These are phyloP conservation scores for Mortierella sp. DNA, from an alignment of 371 early-diverging fungal genomes.

Conservation along the genomic window DNA sequence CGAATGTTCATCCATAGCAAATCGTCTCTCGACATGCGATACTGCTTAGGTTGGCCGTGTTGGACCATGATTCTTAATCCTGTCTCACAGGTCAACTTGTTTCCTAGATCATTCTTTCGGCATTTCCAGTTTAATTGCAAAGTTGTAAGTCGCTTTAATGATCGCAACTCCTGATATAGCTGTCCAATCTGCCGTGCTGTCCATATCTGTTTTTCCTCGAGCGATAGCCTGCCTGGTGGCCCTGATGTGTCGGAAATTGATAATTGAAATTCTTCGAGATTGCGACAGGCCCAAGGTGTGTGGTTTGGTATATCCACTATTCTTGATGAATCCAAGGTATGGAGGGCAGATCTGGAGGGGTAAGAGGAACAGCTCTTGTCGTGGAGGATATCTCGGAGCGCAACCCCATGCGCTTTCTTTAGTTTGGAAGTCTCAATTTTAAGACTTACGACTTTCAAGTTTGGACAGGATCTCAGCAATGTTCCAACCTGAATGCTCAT, in stretches of 20 bases:
- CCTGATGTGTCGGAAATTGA: background rate
- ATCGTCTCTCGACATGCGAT: background rate
- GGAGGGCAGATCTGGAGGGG: background rate
- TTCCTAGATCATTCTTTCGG: background rate
- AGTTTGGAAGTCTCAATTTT: background rate
- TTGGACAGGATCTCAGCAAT: background rate
- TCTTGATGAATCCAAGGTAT: background rate
- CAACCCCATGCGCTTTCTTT: background rate
- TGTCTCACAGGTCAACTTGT: background rate
- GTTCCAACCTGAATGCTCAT: background rate
- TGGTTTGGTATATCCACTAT: background rate
- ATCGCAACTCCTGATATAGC: background rate
- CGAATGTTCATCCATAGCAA: background rate
- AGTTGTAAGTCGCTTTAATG: background rate
- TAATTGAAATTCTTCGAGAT: background rate
- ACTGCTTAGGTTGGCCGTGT: background rate
- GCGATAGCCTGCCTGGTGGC: background rate
- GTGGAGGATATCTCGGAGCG: background rate
- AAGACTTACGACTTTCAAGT: background rate
- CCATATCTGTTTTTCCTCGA: constrained; percentile 1
- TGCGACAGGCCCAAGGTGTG: background rate
- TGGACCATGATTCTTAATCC: background rate
- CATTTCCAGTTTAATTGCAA: background rate
- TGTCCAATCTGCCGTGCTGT: background rate
- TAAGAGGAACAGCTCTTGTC: background rate